Base-by-base conservation (phyloP, 345 rosid species). In the Iberis pinnata region DNA sequence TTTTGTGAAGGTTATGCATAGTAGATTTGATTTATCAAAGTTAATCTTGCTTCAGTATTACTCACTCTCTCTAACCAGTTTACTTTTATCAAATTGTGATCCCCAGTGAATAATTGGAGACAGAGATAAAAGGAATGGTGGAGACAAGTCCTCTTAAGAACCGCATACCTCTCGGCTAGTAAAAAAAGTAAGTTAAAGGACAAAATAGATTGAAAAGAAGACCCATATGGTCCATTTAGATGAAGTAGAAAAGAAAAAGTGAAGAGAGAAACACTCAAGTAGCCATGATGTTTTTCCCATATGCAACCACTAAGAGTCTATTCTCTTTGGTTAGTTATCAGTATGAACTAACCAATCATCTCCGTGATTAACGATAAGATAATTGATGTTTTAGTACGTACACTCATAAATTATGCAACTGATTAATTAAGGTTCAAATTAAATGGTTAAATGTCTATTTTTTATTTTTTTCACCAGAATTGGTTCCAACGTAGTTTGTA, bases 211-310 rank as follows among this genome's bases (percentile, higher is more conserved):
- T 60, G 11, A 57, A 55, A 57, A 67, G 55, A 46, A 58, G 60
- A 73, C 62, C 53, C 9, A 45, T 39, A 59, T 67, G 74, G 79
- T 35, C 82, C 69, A 32, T 14, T 9, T 29, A 35, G 61, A 65
- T 59, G 71, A 44, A 59, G 68, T 68, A 56, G 44, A 75, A 75
- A 79, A 60, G 70, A 41, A 39, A 67, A 61, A 41, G 62, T 41
- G 42, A 35, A 33, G 66, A 33, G 66, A 64, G 76, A 57, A 57
- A 66, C 75, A 75, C 77, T 84, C 37, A 79, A 83, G 79, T 80
- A 60, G 44, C 67, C 70, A 77, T 81, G 42, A 80, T 67, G 77
- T 76, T 64, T 67, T 75, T 64, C 57, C 83, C 89, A 78, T 80
- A 81, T 84, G 88, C 76, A 67, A 53, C 73, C 72, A 60, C 65